These are phyloP conservation scores for Chlamydomonas incerta DNA, from an alignment of 139 green algal species.

Conservation along the genomic window DNA sequence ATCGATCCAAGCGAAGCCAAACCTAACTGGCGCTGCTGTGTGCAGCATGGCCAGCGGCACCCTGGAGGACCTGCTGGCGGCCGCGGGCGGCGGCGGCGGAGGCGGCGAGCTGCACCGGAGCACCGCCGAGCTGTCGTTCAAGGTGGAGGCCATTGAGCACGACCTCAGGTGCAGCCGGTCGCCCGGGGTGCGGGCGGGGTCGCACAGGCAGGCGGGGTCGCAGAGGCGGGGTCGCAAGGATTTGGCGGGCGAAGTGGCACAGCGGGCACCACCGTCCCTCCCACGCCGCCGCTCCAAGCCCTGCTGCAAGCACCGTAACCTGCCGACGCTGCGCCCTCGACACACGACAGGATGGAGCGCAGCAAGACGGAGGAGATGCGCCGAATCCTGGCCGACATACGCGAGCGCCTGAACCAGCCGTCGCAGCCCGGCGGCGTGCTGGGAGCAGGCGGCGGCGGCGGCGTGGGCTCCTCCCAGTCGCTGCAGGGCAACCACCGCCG, in stretches of 20 bases:
- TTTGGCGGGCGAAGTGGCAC: no score
- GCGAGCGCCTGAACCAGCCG: slow-evolving; percentile 31
- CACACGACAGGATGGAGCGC: slow-evolving; percentile 28
- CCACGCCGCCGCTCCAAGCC: neutral
- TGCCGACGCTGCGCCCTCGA: neutral
- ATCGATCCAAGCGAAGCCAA: no score
- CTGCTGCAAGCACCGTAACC: neutral
- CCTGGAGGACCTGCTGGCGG: slow-evolving; percentile 33
- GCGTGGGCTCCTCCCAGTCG: neutral
- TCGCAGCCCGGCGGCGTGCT: no score
- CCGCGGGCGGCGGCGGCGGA: neutral
- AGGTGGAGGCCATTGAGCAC: slow-evolving; percentile 47
- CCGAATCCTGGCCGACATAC: slow-evolving; percentile 45
- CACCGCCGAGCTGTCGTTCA: slow-evolving; percentile 21
- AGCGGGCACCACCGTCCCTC: no score
- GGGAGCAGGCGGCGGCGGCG: neutral
- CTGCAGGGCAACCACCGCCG: no score
- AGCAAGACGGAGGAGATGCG: slow-evolving; percentile 47
- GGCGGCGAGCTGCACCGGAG: slow-evolving; percentile 25
- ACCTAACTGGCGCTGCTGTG: no score
- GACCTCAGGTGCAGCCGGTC: slow-evolving; percentile 21
- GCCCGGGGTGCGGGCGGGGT: no score
- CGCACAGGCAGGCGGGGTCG: no score
- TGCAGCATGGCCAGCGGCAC: neutral
- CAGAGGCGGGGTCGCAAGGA: no score